phyloP scores from a whole-genome alignment of 495 filamentous ascomycete species.

The Friedmanniomyces endolithicus region DNA sequence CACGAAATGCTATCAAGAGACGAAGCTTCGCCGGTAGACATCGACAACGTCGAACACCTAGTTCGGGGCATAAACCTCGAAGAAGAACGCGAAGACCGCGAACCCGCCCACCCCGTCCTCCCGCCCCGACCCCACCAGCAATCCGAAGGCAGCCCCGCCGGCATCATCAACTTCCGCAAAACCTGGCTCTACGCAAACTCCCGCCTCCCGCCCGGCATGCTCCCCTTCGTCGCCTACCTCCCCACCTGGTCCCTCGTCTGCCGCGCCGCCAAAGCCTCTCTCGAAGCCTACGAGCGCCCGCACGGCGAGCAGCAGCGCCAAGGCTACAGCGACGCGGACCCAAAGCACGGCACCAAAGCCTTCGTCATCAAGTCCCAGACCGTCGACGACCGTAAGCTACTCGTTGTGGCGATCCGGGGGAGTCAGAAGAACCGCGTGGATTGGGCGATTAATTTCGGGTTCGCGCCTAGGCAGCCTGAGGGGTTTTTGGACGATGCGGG shows the following conservation, averaged over 20 bases:
- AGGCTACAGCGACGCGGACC: conserved; percentile 55
- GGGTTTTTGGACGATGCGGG: conserved; percentile 63
- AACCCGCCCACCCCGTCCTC: conserved; percentile 40
- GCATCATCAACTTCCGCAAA: conserved; percentile 51
- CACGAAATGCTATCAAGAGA: conserved; percentile 54
- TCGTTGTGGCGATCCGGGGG: conserved; percentile 71
- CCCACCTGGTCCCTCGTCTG: conserved; percentile 59
- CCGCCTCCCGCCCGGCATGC: conserved; percentile 51
- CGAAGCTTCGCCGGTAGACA: conserved; percentile 32
- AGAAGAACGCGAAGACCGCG: conserved; percentile 31
- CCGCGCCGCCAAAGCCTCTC: conserved; percentile 62
- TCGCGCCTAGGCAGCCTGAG: conserved; percentile 45
- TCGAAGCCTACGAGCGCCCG: conserved; percentile 56
- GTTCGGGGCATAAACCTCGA: conserved; percentile 40
- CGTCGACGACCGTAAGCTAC: conserved; percentile 60
- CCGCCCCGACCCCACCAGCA: not conserved
- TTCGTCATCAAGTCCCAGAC: conserved; percentile 71
- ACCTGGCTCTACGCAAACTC: conserved; percentile 70
- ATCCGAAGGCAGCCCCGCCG: not conserved
- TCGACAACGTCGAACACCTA: not conserved
- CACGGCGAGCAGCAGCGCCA: conserved; percentile 44
- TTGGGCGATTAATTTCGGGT: conserved; percentile 68
- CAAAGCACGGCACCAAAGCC: conserved; percentile 61
- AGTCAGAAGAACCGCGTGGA: conserved; percentile 61
- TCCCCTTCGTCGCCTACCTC: conserved; percentile 53